Base-by-base conservation (phyloP, 331 rosid species). In the Stylosanthes scabra region DNA sequence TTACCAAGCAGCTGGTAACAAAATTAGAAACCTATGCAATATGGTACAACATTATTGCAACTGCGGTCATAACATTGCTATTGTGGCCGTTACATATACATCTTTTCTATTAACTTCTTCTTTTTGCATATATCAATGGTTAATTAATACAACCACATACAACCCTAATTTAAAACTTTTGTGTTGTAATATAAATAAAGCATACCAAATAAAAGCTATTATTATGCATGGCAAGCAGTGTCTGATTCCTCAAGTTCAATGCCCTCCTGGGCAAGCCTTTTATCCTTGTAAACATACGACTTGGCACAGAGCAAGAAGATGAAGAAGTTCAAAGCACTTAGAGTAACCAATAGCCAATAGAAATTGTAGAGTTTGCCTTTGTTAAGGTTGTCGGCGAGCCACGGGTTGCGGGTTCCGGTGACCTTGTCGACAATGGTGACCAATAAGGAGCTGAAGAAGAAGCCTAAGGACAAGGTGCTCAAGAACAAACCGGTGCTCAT, bases 401-500 rank as follows among this genome's bases (percentile, higher is more conserved):
- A 94, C 1, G 96, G 89, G 34, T 75, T 72, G 7, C 7, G 56
- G 8, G 82, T 39, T 3, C 90, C 82, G 0, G 91, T 94, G 31
- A 80, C 72, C 52, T 80, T 86, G 62, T 88, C 89, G 54, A 94
- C 97, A 8, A 94, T 45, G 1, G 90, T 82, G 29, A 94, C 99
- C 90, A 91, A 55, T 3, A 85, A 7, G 1, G 99, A 86, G 82
- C 99, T 94, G 1, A 91, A 7, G 77, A 91, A 94, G 68, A 86
- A 91, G 71, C 98, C 98, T 37, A 94, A 58, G 0, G 97, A 86
- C 9, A 91, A 59, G 8, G 97, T 86, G 78, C 96, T 94, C 78
- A 94, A 72, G 51, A 94, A 94, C 73, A 91, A 69, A 2, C 97
- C 99, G 0, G 97, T 94, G 82, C 99, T 94, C 95, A 91, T 89